Evolutionary conservation across 306 rosid species (phyloP).

Genomic region (Gillenia trifoliata): DNA sequence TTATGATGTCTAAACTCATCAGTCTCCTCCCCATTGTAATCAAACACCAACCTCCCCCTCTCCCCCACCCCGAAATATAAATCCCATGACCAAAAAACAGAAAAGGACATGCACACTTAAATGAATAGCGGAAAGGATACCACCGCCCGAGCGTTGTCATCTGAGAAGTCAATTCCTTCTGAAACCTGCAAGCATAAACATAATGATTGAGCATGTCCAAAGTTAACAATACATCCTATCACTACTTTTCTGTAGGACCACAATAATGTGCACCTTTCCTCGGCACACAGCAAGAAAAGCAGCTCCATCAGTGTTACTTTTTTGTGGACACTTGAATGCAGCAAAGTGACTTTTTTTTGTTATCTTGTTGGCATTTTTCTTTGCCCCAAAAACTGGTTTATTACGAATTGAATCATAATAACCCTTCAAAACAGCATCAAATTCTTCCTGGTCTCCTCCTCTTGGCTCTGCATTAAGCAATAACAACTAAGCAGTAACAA

Average conservation of each 20-base stretch:
- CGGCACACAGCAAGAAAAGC: conserved; percentile 91
- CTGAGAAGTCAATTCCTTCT: conserved; percentile 93
- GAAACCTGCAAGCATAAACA: conserved; percentile 68
- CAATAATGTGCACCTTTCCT: conserved; percentile 63
- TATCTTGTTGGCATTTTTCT: conserved; percentile 50
- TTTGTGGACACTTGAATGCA: conserved; percentile 30
- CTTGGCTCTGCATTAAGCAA: conserved; percentile 69
- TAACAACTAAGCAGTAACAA: conserved; percentile 6
- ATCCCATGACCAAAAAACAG: conserved; percentile 1
- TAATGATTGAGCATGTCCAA: conserved; percentile 23
- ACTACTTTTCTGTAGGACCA: not conserved
- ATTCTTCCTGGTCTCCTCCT: conserved; percentile 84
- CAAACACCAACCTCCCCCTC: no score
- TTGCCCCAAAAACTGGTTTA: conserved; percentile 44
- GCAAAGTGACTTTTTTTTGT: conserved; percentile 27
- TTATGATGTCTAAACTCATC: not conserved
- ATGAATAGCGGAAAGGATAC: conserved; percentile 64
- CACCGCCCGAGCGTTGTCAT: conserved; percentile 90
- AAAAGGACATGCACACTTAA: not conserved
- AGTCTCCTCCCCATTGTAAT: not conserved
- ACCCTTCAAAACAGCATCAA: conserved; percentile 69
- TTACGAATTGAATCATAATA: conserved; percentile 63
- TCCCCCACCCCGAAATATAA: not conserved
- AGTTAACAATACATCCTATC: not conserved
- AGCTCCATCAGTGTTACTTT: conserved; percentile 48